A percentile compares a stretch with the other conserved stretches of the same genome.
Evolutionary conservation across 768 basidiomycete genomes (phyloP).

Genomic region (Sistotremastrum suecicum): DNA sequence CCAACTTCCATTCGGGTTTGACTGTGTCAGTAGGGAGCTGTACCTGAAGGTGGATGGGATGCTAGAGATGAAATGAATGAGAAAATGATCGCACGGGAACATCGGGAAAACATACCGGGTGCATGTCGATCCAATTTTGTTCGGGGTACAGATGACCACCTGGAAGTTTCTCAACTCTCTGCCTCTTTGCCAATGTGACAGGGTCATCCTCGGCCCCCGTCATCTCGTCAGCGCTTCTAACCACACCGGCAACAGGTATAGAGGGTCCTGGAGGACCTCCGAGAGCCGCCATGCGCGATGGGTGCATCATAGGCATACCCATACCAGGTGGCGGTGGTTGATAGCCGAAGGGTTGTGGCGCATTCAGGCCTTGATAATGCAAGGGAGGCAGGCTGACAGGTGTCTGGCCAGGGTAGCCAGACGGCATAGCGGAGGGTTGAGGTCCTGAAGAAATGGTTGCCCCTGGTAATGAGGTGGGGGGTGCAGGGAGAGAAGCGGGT

Average conservation of each 20-base stretch:
- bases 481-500: constrained; percentile 60
- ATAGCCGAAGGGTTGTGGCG: constrained; percentile 67
- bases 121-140: constrained; percentile 80
- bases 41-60: constrained; percentile 74
- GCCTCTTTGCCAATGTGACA: constrained; percentile 74
- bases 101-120: constrained; percentile 41
- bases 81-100: neutral
- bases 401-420: constrained; percentile 28
- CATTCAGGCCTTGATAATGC: constrained; percentile 69
- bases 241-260: constrained; percentile 47
- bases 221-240: constrained; percentile 73
- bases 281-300: constrained; percentile 48
- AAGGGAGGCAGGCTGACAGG: constrained; percentile 74
- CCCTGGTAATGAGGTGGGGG: constrained; percentile 35
- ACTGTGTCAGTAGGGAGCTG: constrained; percentile 72
- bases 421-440: constrained; percentile 59
- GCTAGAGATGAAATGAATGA: constrained; percentile 23
- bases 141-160: constrained; percentile 78
- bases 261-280: constrained; percentile 26
- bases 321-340: constrained; percentile 39
- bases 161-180: constrained; percentile 73
- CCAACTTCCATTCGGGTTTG: constrained; percentile 88
- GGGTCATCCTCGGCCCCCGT: constrained; percentile 45
- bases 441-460: constrained; percentile 87
- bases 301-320: constrained; percentile 45